Percentiles rank a stretch among this genome's conserved stretches.
Conservation (phyloP, 805 yeast genomes). For the Kazachstania kunashirensis region DNA sequence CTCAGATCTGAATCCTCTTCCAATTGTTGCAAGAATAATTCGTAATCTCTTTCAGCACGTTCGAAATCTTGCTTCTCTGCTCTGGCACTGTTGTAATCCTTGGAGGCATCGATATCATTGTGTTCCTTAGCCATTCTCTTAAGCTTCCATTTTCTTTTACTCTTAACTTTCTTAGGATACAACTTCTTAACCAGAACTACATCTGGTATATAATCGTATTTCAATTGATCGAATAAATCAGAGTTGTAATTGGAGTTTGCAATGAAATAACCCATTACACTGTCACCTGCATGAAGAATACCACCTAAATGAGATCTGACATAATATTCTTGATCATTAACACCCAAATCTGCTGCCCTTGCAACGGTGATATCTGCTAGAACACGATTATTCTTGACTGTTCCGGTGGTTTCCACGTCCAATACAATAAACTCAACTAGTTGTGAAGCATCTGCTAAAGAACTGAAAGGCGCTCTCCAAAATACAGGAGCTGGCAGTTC, state of each 20-base stretch:
- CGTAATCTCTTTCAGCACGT: constrained; percentile 90
- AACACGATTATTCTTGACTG: constrained; percentile 61
- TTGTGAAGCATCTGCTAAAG: constrained; percentile 67
- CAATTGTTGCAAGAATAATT: constrained; percentile 87
- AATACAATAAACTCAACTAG: constrained; percentile 80
- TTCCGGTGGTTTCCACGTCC: constrained; percentile 89
- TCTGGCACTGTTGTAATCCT: constrained; percentile 45
- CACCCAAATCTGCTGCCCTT: constrained; percentile 84
- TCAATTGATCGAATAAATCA: constrained; percentile 66
- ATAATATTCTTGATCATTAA: constrained; percentile 71
- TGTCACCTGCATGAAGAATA: constrained; percentile 91
- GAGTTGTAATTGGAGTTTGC: constrained; percentile 82
- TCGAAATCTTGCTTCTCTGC: constrained; percentile 82
- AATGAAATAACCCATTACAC: constrained; percentile 86
- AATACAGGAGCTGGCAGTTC: constrained; percentile 62
- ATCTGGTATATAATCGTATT: constrained; percentile 65
- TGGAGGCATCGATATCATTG: constrained; percentile 70
- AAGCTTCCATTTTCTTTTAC: constrained; percentile 77
- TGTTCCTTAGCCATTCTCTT: constrained; percentile 97
- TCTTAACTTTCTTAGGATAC: constrained; percentile 66
- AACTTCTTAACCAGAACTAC: constrained; percentile 82
- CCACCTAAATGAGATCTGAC: constrained; percentile 90
- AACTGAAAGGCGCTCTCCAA: constrained; percentile 75
- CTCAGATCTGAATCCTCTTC: constrained; percentile 95
- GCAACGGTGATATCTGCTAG: constrained; percentile 88